A percentile compares a stretch with the other conserved stretches of the same genome.
These are phyloP conservation scores for Hypholoma sublateritium DNA, from an alignment of 768 basidiomycete genomes.

Conservation along the genomic window DNA sequence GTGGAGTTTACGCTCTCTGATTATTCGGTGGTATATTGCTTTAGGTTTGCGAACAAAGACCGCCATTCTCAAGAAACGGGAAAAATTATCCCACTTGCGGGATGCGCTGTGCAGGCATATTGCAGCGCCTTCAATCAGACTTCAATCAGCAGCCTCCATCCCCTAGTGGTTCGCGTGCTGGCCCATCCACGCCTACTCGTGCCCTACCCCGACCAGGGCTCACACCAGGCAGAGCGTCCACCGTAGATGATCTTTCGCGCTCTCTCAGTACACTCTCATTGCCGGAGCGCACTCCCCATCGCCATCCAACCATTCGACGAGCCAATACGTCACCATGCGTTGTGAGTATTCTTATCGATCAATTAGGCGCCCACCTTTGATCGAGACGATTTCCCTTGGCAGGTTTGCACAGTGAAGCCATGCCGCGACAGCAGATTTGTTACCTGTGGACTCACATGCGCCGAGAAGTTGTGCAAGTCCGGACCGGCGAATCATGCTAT, in stretches of 20 bases:
- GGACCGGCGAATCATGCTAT: conserved; percentile 20
- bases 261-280: neutral
- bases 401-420: conserved; percentile 21
- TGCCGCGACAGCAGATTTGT: conserved; percentile 17
- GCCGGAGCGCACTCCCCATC: neutral
- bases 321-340: conserved; percentile 12
- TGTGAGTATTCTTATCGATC: conserved; percentile 10
- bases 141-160: neutral
- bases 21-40: neutral
- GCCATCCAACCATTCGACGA: neutral
- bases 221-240: too few species aligned
- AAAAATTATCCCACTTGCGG: conserved; percentile 25
- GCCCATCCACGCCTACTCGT: neutral
- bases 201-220: neutral
- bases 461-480: conserved; percentile 19
- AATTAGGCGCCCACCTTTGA: neutral
- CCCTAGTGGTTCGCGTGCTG: neutral
- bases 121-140: neutral
- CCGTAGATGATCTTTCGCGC: neutral
- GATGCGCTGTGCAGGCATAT: conserved; percentile 14
- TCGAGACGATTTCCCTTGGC: neutral
- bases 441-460: conserved; percentile 26
- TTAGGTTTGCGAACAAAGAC: conserved; percentile 19
- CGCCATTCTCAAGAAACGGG: conserved; percentile 14
- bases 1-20: neutral